These are phyloP conservation scores for Sarocladium brachiariae DNA, from an alignment of 2,329 filamentous ascomycete genomes.

Conservation along the genomic window DNA sequence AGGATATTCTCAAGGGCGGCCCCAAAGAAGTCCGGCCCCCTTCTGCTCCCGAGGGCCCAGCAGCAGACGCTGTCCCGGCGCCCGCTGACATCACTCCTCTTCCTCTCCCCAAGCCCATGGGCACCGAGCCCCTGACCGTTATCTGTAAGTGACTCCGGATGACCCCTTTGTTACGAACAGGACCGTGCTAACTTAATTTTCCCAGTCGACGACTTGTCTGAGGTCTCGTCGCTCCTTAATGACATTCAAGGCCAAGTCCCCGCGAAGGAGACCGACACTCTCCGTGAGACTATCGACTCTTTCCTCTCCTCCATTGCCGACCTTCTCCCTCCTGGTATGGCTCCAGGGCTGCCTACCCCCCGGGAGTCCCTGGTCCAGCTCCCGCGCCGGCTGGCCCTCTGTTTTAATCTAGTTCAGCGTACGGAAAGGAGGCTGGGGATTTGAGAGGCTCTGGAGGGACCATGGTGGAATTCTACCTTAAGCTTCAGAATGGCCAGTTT, in stretches of 20 bases:
- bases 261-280: constrained; percentile 5
- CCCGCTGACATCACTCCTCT: not conserved
- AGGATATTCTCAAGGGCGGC: too few species aligned
- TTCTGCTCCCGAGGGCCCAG: not conserved
- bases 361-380: not conserved
- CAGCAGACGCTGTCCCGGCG: not conserved
- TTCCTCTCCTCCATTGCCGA: not conserved
- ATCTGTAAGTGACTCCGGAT: too few species aligned
- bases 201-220: not conserved
- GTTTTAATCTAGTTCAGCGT: too few species aligned
- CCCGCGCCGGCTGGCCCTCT: too few species aligned
- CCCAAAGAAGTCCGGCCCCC: too few species aligned
- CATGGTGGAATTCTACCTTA: too few species aligned
- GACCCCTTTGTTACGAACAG: not conserved
- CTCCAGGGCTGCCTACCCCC: not conserved
- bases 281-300: not conserved
- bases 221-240: constrained; percentile 2
- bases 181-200: not conserved
- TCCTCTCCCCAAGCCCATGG: not conserved
- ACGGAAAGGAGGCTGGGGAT: too few species aligned
- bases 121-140: constrained; percentile 1
- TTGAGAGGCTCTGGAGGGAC: too few species aligned
- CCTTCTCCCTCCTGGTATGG: not conserved
- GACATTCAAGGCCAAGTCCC: not conserved
- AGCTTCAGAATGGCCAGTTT: too few species aligned